A percentile compares a stretch with the other conserved stretches of the same genome.
These are phyloP conservation scores for Pyricularia sp. DNA, from an alignment of 2,329 filamentous ascomycete genomes.

Conservation along the genomic window DNA sequence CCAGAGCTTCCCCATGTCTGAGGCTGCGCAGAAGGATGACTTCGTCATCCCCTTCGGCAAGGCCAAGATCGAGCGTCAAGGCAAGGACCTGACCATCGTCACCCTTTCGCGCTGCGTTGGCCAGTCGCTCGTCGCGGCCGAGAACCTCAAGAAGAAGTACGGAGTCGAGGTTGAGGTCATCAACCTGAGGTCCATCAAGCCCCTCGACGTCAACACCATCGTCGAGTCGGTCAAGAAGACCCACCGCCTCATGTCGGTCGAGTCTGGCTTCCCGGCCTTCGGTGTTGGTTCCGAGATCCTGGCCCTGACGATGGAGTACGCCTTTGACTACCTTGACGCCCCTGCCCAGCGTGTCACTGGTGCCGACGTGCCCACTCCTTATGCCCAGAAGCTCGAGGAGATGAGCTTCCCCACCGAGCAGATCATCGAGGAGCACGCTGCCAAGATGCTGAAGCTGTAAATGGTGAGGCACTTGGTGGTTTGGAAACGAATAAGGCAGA, in stretches of 20 bases:
- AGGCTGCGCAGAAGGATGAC: conserved; percentile 88
- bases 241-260: conserved; percentile 75
- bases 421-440: conserved; percentile 76
- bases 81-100: conserved; percentile 93
- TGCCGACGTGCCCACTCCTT: conserved; percentile 93
- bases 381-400: conserved; percentile 84
- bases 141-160: conserved; percentile 90
- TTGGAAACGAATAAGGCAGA: background rate
- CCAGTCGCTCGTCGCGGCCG: conserved; percentile 76
- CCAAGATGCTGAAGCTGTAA: conserved; percentile 67
- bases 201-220: conserved; percentile 87
- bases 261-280: conserved; percentile 93
- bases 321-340: conserved; percentile 91
- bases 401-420: conserved; percentile 88
- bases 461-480: background rate
- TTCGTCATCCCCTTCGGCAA: conserved; percentile 97
- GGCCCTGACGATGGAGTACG: conserved; percentile 92
- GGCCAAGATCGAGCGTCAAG: conserved; percentile 94
- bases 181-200: conserved; percentile 96
- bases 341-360: conserved; percentile 90
- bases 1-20: conserved; percentile 91
- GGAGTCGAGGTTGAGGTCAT: conserved; percentile 92
- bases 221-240: conserved; percentile 99
- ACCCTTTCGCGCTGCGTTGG: conserved; percentile 91
- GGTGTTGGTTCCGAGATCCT: conserved; percentile 89